A percentile compares a stretch with the other conserved stretches of the same genome.
These are phyloP conservation scores for Diutina catenulata DNA, from an alignment of 1,139 yeast species.

Conservation along the genomic window DNA sequence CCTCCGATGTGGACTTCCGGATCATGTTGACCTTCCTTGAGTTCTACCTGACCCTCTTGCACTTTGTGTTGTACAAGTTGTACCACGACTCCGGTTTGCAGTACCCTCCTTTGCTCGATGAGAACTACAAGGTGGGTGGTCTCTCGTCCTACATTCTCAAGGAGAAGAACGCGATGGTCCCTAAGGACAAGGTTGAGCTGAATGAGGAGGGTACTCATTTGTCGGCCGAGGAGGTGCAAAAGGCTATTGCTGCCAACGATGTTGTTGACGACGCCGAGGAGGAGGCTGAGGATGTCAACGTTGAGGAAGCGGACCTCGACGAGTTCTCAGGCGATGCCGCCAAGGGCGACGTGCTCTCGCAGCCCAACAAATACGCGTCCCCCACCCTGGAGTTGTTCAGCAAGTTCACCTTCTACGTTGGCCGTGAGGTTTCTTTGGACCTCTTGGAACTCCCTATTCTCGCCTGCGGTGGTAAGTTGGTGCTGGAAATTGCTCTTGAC, in stretches of 20 bases:
- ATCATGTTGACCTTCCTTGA: slow-evolving; percentile 95
- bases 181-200: slow-evolving; percentile 15
- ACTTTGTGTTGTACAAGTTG: slow-evolving; percentile 75
- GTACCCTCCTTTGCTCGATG: slow-evolving; percentile 84
- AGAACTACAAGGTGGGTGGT: slow-evolving; percentile 78
- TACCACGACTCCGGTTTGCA: slow-evolving; percentile 77
- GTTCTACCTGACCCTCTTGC: slow-evolving; percentile 84
- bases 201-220: slow-evolving; percentile 25
- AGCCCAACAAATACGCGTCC: slow-evolving; percentile 58
- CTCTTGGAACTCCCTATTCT: slow-evolving; percentile 79
- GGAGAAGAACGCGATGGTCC: slow-evolving; percentile 24
- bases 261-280: slow-evolving; percentile 25
- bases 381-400: slow-evolving; percentile 56
- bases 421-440: slow-evolving; percentile 93
- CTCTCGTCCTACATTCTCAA: slow-evolving; percentile 66
- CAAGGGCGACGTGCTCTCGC: slow-evolving; percentile 69
- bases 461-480: slow-evolving; percentile 77
- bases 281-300: slow-evolving; percentile 29
- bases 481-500: slow-evolving; percentile 82
- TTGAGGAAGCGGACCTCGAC: slow-evolving; percentile 44
- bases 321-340: slow-evolving; percentile 49
- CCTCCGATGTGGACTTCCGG: slow-evolving; percentile 88
- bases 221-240: slow-evolving; percentile 31
- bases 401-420: slow-evolving; percentile 70
- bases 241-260: slow-evolving; percentile 35